Conservation (phyloP, 129 eudicot species). For the Heracleum sosnowskyi region DNA sequence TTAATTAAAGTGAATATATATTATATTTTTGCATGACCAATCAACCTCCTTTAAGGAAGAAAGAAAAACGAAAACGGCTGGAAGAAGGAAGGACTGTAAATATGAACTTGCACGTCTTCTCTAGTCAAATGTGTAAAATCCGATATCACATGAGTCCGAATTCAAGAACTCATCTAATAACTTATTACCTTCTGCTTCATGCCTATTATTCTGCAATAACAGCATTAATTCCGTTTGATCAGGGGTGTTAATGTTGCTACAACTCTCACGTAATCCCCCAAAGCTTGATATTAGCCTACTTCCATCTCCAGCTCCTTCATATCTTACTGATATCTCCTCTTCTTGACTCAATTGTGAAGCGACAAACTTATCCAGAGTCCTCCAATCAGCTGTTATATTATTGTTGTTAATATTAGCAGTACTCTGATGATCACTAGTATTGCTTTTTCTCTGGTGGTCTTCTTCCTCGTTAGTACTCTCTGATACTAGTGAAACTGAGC, state of each 20-base stretch:
- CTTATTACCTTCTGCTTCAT: slow-evolving; percentile 29
- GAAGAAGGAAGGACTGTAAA: too few species aligned
- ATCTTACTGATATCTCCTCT: slow-evolving; percentile 9
- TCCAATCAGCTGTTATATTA: slow-evolving; percentile 55
- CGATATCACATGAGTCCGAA: slow-evolving; percentile 23
- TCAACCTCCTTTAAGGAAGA: too few species aligned
- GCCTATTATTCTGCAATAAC: too few species aligned
- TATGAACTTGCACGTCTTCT: too few species aligned
- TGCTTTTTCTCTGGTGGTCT: too few species aligned
- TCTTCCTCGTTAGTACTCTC: too few species aligned
- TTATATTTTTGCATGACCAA: too few species aligned
- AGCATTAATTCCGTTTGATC: too few species aligned
- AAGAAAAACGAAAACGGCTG: too few species aligned
- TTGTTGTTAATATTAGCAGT: slow-evolving; percentile 5
- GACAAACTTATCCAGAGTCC: slow-evolving; percentile 89
- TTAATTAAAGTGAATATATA: too few species aligned
- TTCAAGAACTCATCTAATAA: slow-evolving; percentile 36
- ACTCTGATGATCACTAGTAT: not conserved
- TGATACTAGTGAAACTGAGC: slow-evolving; percentile 18
- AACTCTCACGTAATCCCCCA: slow-evolving; percentile 12
- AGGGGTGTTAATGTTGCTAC: not conserved
- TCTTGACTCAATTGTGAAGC: slow-evolving; percentile 97
- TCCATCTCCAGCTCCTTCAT: slow-evolving; percentile 17
- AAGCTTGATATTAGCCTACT: slow-evolving; percentile 6
- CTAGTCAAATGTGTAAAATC: too few species aligned